Evolutionary conservation across 1,139 yeast species (phyloP), one percentile per base, ranked within the genome.

Genomic region (Komagataea norvegica): DNA sequence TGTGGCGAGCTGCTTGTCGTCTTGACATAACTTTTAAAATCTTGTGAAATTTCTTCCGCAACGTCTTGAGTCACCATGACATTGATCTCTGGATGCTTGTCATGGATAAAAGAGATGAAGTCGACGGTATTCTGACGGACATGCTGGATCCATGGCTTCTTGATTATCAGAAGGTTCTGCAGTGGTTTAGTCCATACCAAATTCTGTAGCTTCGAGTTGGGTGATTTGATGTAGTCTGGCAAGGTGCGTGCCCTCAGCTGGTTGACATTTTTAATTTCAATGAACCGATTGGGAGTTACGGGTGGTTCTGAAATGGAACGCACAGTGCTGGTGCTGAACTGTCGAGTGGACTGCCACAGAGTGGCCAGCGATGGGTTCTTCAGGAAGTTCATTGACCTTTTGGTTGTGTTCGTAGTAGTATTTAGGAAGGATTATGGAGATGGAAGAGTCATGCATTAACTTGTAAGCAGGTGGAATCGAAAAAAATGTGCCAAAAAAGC

Each of bases 11-110:
- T 18, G 19, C 33, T 39, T 19, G 54, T 53, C 26, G 48, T 48
- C 33, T 60, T 47, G 26, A 57, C 53, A 29, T 52, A 51, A 5
- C 40, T 47, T 31, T 48, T 55, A 43, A 61, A 61, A 46, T 70
- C 77, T 44, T 62, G 69, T 11, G 67, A 59, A 22, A 85, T 63
- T 55, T 88, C 96, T 29, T 79, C 82, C 0, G 87, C 84, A 9
- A 79, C 87, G 43, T 82, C 88, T 32, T 74, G 72, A 30, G 78
- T 80, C n/a, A 87, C 81, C 16, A 89, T 74, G 3, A 89, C 75
- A 48, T 87, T 88, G 28, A 86, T 71, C 10, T 73, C 69, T 0
- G 91, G 88, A 56, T 83, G 82, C 9, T 68, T 64, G 11, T 61
- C 59, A 44, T 77, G 77, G 14, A 86, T 36, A 42, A 67, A 68